Evolutionary conservation across 1,139 yeast genomes (phyloP).

Genomic region (Candida tropicalis): DNA sequence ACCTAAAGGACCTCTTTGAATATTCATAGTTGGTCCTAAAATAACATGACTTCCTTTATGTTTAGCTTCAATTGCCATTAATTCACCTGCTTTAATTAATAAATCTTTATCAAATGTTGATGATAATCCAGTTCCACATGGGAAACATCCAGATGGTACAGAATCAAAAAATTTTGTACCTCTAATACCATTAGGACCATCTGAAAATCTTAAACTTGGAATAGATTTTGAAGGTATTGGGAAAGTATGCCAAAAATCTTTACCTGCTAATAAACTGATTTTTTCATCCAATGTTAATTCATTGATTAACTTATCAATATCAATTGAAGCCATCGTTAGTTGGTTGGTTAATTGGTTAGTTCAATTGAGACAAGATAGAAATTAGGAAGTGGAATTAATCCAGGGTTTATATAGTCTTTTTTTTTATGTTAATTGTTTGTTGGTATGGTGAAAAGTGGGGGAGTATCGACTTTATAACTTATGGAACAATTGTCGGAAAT

Average conservation of each 20-base stretch:
- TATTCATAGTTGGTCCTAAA: slow-evolving; percentile 39
- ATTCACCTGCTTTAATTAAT: slow-evolving; percentile 30
- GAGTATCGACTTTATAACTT: too few relatives aligned
- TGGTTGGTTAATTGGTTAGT: background rate
- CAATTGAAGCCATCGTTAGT: slow-evolving; percentile 20
- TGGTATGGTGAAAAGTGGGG: too few relatives aligned
- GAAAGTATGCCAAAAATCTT: slow-evolving; percentile 59
- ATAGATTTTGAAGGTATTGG: slow-evolving; percentile 47
- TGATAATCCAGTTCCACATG: slow-evolving; percentile 41
- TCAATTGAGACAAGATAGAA: background rate
- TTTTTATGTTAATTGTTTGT: background rate
- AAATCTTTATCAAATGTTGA: slow-evolving; percentile 44
- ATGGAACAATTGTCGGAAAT: too few relatives aligned
- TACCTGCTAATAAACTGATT: slow-evolving; percentile 47
- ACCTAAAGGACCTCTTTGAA: slow-evolving; percentile 37
- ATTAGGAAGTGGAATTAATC: background rate
- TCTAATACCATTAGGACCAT: slow-evolving; percentile 40
- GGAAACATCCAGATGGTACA: slow-evolving; percentile 37
- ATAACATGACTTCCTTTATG: slow-evolving; percentile 35
- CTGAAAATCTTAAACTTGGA: slow-evolving; percentile 30
- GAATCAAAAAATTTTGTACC: slow-evolving; percentile 36
- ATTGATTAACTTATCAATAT: slow-evolving; percentile 45
- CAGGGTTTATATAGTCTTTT: background rate
- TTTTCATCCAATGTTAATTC: slow-evolving; percentile 53
- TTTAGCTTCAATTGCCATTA: slow-evolving; percentile 37